A percentile compares a stretch with the other conserved stretches of the same genome.
Conservation (phyloP, 2,329 filamentous ascomycete species). For the Claviceps monticola region DNA sequence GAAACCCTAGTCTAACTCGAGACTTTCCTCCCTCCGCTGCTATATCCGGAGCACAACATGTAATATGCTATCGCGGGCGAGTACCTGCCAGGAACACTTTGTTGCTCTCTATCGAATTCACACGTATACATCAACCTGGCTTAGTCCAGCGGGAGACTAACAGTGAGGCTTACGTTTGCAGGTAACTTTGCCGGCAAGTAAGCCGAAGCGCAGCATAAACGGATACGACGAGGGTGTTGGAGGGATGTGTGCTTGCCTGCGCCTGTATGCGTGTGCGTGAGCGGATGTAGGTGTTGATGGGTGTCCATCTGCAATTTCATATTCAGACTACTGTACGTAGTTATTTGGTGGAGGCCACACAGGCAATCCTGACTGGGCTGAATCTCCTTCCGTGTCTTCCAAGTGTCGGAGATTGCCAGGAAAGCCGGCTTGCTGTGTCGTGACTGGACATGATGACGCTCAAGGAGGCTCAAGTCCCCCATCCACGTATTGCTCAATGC, state of each 20-base stretch:
- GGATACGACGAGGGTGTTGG: background rate
- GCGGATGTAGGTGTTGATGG: conserved; percentile 2
- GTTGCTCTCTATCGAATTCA: background rate
- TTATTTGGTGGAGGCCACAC: conserved; percentile 6
- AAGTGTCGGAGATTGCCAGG: conserved; percentile 8
- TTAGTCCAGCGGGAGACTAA: background rate
- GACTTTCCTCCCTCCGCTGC: background rate
- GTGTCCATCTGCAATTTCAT: conserved; percentile 1
- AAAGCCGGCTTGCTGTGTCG: conserved; percentile 7
- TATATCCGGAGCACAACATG: background rate
- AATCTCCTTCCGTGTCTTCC: conserved; percentile 4
- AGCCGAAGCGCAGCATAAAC: background rate
- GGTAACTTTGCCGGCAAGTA: background rate
- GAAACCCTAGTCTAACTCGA: background rate
- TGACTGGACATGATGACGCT: conserved; percentile 14
- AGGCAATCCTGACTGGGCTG: background rate
- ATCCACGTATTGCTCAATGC: background rate
- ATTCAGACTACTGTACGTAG: background rate
- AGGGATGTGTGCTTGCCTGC: conserved; percentile 1
- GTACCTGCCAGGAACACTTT: background rate
- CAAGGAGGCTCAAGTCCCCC: conserved; percentile 6
- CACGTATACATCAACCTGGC: background rate
- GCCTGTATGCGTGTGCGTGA: background rate
- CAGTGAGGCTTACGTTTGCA: background rate
- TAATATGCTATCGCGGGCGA: background rate